phyloP scores from a whole-genome alignment of 768 basidiomycete species.

The Ramaria rubella region DNA sequence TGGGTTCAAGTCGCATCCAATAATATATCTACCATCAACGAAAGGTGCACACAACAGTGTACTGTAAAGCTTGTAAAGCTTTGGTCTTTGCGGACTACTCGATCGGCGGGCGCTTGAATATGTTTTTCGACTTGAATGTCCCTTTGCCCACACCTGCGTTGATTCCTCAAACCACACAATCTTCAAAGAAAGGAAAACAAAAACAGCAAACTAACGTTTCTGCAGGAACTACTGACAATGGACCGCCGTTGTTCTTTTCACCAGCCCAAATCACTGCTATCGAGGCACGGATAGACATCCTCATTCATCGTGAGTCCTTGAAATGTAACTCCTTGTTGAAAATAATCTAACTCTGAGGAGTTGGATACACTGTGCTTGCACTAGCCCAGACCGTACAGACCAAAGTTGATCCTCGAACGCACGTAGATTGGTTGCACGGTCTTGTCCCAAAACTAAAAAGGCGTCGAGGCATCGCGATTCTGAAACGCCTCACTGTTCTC shows the following conservation, averaged over 20 bases:
- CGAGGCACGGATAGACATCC: slow-evolving; percentile 59
- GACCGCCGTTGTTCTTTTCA: slow-evolving; percentile 33
- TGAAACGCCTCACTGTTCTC: slow-evolving; percentile 75
- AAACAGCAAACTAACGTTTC: background rate
- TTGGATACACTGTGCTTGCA: slow-evolving; percentile 81
- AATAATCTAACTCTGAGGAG: slow-evolving; percentile 34
- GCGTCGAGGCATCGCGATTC: slow-evolving; percentile 52
- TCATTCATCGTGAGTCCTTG: slow-evolving; percentile 56
- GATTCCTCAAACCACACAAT: background rate
- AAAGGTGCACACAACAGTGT: too few relatives aligned
- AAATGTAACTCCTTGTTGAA: background rate
- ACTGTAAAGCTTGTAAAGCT: too few relatives aligned
- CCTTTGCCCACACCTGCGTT: background rate
- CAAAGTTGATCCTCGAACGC: slow-evolving; percentile 64
- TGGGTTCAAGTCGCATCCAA: too few relatives aligned
- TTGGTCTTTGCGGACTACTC: too few relatives aligned
- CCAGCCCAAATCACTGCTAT: slow-evolving; percentile 50
- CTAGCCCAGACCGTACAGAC: slow-evolving; percentile 68
- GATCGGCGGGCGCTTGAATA: too few relatives aligned
- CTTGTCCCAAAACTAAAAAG: slow-evolving; percentile 55
- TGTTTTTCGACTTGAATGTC: background rate
- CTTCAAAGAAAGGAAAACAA: background rate
- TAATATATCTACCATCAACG: too few relatives aligned
- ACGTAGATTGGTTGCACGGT: slow-evolving; percentile 55
- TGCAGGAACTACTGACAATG: background rate